Evolutionary conservation across 2,329 filamentous ascomycete species (phyloP).

Genomic region (Teratosphaeria pseudoeucalypti): DNA sequence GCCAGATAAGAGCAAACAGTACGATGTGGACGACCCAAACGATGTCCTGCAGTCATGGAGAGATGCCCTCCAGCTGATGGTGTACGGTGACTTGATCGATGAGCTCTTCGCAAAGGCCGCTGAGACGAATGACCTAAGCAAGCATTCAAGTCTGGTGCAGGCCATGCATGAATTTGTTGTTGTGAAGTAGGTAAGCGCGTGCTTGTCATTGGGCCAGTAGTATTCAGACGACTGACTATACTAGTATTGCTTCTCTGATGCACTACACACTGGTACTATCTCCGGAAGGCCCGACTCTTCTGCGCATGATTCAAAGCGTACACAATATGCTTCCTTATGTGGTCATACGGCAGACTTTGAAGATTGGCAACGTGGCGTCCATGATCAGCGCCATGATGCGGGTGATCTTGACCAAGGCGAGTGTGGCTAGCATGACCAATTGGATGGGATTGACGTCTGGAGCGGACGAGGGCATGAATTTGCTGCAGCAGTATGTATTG

Average conservation of each 20-base stretch:
- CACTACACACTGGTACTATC: constrained; percentile 65
- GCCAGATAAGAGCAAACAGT: constrained; percentile 30
- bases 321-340: constrained; percentile 63
- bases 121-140: constrained; percentile 52
- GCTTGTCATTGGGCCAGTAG: background rate
- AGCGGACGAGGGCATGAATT: constrained; percentile 68
- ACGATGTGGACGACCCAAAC: constrained; percentile 48
- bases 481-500: constrained; percentile 50
- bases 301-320: constrained; percentile 59
- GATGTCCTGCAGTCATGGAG: constrained; percentile 57
- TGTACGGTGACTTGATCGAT: constrained; percentile 60
- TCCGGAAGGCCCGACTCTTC: constrained; percentile 62
- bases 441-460: constrained; percentile 65
- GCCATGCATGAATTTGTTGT: constrained; percentile 58
- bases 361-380: constrained; percentile 66
- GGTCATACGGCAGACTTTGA: constrained; percentile 61
- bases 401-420: constrained; percentile 67
- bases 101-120: constrained; percentile 52
- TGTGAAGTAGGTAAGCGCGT: constrained; percentile 48
- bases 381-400: constrained; percentile 70
- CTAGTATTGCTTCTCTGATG: constrained; percentile 60
- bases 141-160: constrained; percentile 51
- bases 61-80: constrained; percentile 52
- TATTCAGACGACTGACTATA: constrained; percentile 2
- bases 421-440: constrained; percentile 63